Evolutionary conservation across 768 basidiomycete genomes (phyloP).

Genomic region (Phlebiopsis gigantea): DNA sequence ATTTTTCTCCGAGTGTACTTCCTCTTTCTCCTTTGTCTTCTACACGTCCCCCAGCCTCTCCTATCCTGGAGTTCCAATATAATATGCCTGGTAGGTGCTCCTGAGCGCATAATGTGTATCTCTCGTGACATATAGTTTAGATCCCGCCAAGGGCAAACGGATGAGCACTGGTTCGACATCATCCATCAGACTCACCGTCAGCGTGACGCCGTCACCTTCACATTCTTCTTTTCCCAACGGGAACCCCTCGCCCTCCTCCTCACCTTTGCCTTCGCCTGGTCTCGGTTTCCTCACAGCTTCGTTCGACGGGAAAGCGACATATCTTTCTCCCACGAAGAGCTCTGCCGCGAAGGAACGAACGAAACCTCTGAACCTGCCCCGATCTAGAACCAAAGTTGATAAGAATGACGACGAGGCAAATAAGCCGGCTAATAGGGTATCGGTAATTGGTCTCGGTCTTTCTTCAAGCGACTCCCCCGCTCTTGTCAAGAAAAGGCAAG

Average conservation of each 20-base stretch:
- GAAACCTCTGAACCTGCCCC: not conserved
- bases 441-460: not conserved
- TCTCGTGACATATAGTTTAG: not conserved
- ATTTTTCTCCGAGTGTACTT: not conserved
- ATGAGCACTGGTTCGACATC: not conserved
- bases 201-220: not conserved
- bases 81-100: not conserved
- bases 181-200: not conserved
- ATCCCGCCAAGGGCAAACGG: not conserved
- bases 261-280: not conserved
- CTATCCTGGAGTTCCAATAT: not conserved
- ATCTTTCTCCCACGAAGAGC: conserved; percentile 2
- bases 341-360: not conserved
- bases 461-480: not conserved
- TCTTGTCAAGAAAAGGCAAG: not conserved
- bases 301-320: not conserved
- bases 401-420: not conserved
- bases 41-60: not conserved
- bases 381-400: not conserved
- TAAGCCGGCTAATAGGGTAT: not conserved
- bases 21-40: not conserved
- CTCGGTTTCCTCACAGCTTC: not conserved
- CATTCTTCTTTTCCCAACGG: not conserved
- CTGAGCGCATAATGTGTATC: not conserved
- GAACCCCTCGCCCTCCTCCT: not conserved